Evolutionary conservation across 139 green algal species (phyloP).

Genomic region (Edaphochlamys debaryana): DNA sequence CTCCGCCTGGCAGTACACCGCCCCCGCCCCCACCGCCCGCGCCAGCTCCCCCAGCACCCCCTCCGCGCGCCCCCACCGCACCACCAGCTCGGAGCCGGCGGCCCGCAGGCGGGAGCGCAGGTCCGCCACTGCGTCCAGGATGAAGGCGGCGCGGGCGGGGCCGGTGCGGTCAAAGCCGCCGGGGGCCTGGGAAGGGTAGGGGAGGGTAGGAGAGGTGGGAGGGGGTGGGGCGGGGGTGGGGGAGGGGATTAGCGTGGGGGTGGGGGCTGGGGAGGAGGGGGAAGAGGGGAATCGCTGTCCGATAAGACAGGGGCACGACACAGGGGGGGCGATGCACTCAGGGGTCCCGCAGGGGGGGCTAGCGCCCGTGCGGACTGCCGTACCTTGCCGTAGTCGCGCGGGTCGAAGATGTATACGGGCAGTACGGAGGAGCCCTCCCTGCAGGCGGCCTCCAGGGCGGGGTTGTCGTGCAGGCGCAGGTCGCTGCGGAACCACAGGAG

Average conservation of each 20-base stretch:
- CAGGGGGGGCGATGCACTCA: no score
- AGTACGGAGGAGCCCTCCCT: conserved; percentile 47
- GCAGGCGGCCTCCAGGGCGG: conserved; percentile 53
- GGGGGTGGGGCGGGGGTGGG: background rate
- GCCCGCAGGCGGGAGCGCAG: conserved; percentile 58
- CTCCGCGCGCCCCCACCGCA: conserved; percentile 72
- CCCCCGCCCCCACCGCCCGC: conserved; percentile 50
- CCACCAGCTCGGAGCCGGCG: conserved; percentile 66
- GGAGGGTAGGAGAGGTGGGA: background rate
- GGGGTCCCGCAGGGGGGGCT: no score
- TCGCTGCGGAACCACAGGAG: conserved; percentile 71
- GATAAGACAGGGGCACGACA: no score
- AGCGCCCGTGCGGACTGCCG: no score
- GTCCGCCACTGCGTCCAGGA: conserved; percentile 66
- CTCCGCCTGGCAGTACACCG: conserved; percentile 79
- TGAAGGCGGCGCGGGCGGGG: conserved; percentile 63
- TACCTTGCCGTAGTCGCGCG: conserved; percentile 69
- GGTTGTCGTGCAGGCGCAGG: conserved; percentile 77
- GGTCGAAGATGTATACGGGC: conserved; percentile 75
- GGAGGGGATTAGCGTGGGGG: no score
- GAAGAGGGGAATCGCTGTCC: no score
- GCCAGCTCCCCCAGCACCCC: conserved; percentile 58
- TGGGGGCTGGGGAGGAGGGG: no score
- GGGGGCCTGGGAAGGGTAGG: conserved; percentile 37
- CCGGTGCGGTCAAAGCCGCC: conserved; percentile 70